Evolutionary conservation across 2,329 filamentous ascomycete genomes (phyloP).

Genomic region (Epichloe sibirici): DNA sequence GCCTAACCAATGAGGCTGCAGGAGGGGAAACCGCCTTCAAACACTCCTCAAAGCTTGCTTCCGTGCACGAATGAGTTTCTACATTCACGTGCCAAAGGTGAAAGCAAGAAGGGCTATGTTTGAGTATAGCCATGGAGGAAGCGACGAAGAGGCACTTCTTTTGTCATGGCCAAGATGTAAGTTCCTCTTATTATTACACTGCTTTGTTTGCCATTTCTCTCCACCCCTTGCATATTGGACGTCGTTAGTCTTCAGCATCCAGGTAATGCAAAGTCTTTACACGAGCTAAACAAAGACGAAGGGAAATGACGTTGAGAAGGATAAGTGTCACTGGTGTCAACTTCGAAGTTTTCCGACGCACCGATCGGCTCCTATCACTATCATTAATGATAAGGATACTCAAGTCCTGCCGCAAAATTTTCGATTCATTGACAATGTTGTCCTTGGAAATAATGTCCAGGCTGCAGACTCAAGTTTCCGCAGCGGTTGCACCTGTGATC

Average conservation of each 20-base stretch:
- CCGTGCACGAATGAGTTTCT: neutral
- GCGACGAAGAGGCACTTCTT: slow-evolving; percentile 38
- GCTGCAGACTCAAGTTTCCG: slow-evolving; percentile 49
- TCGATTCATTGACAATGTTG: slow-evolving; percentile 51
- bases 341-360: slow-evolving; percentile 42
- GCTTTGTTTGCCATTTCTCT: neutral
- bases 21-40: neutral
- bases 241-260: neutral
- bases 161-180: slow-evolving; percentile 29
- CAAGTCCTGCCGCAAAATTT: slow-evolving; percentile 50
- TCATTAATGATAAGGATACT: slow-evolving; percentile 51
- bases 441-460: slow-evolving; percentile 47
- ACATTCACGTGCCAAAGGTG: neutral
- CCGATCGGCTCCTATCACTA: slow-evolving; percentile 38
- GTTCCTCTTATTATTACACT: neutral
- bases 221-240: neutral
- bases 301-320: slow-evolving; percentile 26
- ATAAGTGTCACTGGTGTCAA: slow-evolving; percentile 49
- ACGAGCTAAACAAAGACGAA: slow-evolving; percentile 9
- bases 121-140: slow-evolving; percentile 29
- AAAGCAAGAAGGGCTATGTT: neutral
- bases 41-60: no score
- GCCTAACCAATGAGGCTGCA: neutral
- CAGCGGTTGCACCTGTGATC: slow-evolving; percentile 55
- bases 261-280: neutral